phyloP scores from a whole-genome alignment of 2,329 filamentous ascomycete species.

The Aspergillus jensenii region DNA sequence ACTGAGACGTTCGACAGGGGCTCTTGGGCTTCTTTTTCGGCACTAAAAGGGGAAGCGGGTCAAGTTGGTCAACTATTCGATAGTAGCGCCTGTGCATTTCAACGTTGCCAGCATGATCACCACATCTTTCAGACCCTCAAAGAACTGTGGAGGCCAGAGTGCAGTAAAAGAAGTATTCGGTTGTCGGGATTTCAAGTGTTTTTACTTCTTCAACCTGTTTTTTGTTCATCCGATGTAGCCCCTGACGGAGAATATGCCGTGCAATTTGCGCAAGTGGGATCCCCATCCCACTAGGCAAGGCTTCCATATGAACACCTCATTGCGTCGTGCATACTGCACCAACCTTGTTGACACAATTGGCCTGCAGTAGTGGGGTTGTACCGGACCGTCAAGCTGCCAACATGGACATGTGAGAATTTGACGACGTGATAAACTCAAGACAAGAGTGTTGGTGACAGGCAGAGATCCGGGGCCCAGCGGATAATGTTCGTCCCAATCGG shows the following conservation, averaged over 20 bases:
- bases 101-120: neutral
- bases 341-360: neutral
- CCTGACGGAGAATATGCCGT: slow-evolving; percentile 5
- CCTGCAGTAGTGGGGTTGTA: neutral
- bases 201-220: slow-evolving; percentile 8
- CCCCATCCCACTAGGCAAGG: neutral
- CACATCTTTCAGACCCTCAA: neutral
- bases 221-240: neutral
- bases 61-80: slow-evolving; percentile 20
- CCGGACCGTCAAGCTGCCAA: neutral
- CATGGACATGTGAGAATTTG: neutral
- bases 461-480: neutral
- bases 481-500: neutral
- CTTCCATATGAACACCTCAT: neutral
- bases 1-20: slow-evolving; percentile 22
- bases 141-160: neutral
- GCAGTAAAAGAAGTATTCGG: neutral
- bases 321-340: neutral
- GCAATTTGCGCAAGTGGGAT: neutral
- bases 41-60: slow-evolving; percentile 29
- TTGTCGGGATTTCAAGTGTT: neutral
- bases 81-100: neutral
- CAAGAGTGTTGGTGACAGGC: neutral
- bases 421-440: neutral
- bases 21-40: slow-evolving; percentile 17